A percentile compares a stretch with the other conserved stretches of the same genome.
Evolutionary conservation across 495 filamentous ascomycete species (phyloP).

Genomic region (Amphirosellinia nigrospora): DNA sequence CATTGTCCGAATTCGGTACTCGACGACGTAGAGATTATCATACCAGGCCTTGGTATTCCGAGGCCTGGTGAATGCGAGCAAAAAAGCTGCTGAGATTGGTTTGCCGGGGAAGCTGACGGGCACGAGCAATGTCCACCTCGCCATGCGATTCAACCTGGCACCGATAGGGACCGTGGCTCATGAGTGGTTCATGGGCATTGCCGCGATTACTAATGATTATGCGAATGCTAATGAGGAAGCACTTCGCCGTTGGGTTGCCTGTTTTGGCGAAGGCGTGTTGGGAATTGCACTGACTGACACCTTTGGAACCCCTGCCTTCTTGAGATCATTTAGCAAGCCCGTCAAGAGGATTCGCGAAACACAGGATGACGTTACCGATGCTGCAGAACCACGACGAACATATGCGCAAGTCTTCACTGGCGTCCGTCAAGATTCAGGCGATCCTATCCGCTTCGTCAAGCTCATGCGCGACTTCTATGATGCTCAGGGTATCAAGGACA

Average conservation of each 20-base stretch:
- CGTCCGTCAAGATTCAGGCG: slow-evolving; percentile 93
- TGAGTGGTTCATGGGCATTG: slow-evolving; percentile 99
- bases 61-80: slow-evolving; percentile 75
- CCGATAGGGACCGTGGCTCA: slow-evolving; percentile 95
- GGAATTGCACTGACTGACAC: slow-evolving; percentile 97
- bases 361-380: slow-evolving; percentile 14
- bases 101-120: slow-evolving; percentile 76
- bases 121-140: slow-evolving; percentile 96
- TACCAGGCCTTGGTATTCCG: slow-evolving; percentile 90
- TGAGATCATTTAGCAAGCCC: slow-evolving; percentile 78
- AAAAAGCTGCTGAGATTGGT: slow-evolving; percentile 66
- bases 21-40: slow-evolving; percentile 88
- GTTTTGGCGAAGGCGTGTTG: slow-evolving; percentile 89
- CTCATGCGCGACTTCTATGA: slow-evolving; percentile 89
- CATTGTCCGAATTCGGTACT: slow-evolving; percentile 93
- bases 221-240: slow-evolving; percentile 80
- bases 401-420: slow-evolving; percentile 89
- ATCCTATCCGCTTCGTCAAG: slow-evolving; percentile 82
- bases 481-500: slow-evolving; percentile 70
- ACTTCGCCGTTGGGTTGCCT: slow-evolving; percentile 84
- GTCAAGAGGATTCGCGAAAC: slow-evolving; percentile 40
- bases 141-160: slow-evolving; percentile 82
- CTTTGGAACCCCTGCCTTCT: slow-evolving; percentile 90
- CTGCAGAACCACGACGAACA: slow-evolving; percentile 45
- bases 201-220: slow-evolving; percentile 89